Evolutionary conservation across 495 filamentous ascomycete species (phyloP), one percentile per base, ranked within the genome.

Genomic region (Amniculicola lignicola): DNA sequence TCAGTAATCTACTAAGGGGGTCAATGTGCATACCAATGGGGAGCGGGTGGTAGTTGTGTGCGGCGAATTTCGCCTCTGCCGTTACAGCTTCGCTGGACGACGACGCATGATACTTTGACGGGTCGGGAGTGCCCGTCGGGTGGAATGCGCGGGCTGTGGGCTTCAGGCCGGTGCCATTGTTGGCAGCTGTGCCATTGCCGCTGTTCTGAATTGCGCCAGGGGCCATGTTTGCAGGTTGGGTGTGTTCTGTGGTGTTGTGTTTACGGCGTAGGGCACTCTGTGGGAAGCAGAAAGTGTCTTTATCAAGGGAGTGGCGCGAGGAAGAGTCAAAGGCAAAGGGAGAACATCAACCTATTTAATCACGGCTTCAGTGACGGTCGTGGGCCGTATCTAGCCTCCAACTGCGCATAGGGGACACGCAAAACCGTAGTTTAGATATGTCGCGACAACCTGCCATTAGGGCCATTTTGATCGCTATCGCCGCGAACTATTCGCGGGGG

Each of bases 41-140:
- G 7, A 99, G 84, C 16, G 94, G 93, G 74, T 96, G 90, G 75
- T 99, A 99, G 74, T 99, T 99, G 80, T 99, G 93, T 37, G 93
- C 93, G 36, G 93, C 93, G 72, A 82, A 92, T 45, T 84, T 75
- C 63, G 89, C 74, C 74, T 99, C 93, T 51, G 82, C 78, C 23
- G 81, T 70, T 66, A 96, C 90, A 51, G 93, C 93, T 53, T 76
- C 75, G 28, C 81, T 73, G n/a, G 89, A 89, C 19, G 92, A 87
- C 41, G 85, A 67, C 18, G 88, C 81, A 74, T 97, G 94, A 74
- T 89, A 90, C 39, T 38, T 50, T n/a, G 75, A 76, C 31, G 71
- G 68, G 59, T 71, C 67, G 37, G 71, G 68, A 24, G 69, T 72
- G 59, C 73, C 70, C 22, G 72, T 70, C 24, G 74, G 68, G 62